Base-by-base conservation (phyloP, 495 filamentous ascomycete genomes). In the Sabuloglossum arenarium region DNA sequence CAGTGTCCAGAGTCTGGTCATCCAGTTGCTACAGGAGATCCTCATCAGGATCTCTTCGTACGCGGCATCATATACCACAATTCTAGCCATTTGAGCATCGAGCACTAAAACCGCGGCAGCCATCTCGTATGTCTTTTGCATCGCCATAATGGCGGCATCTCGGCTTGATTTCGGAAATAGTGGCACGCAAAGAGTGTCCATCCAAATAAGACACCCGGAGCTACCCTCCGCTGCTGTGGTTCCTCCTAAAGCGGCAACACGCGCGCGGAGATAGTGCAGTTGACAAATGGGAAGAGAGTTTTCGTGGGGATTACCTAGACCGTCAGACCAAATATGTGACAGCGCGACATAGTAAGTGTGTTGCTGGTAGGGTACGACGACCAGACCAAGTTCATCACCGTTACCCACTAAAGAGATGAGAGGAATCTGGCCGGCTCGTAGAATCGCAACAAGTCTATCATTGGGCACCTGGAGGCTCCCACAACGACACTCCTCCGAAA, bases 291-390 rank as follows among this genome's bases (percentile, higher is more conserved):
- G 60, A 3, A 65, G 57, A 11, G 46, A 47, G 29, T 65, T 65
- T 16, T 42, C 28, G 4, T 52, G 6, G 25, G 53, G 31, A 34
- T 65, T 63, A 11, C 63, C 63, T 12, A 63, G 49, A 1, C 63
- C 63, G 32, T 62, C 59, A 8, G 56, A 52, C 63, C 63, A 65
- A 3, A 65, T 59, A 53, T 65, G 63, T 16, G 59, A 61, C 2
- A 65, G n/a, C 0, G 61, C 63, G 21, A 59, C 39, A 34, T 56
- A 60, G 19, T 52, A 43, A 9, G 16, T 43, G 16, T n/a, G 3
- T n/a, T n/a, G 14, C 21, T n/a, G 5, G 14, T 46, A n/a, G 16
- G 42, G 21, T 6, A 23, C 42, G 11, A 32, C 30, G 4, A 5
- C 30, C 4, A 32, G 30, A n/a, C 42, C 6, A 46, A 46, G 16